These are phyloP conservation scores for Penicillium sp. DNA, from an alignment of 2,329 filamentous ascomycete genomes.

Conservation along the genomic window DNA sequence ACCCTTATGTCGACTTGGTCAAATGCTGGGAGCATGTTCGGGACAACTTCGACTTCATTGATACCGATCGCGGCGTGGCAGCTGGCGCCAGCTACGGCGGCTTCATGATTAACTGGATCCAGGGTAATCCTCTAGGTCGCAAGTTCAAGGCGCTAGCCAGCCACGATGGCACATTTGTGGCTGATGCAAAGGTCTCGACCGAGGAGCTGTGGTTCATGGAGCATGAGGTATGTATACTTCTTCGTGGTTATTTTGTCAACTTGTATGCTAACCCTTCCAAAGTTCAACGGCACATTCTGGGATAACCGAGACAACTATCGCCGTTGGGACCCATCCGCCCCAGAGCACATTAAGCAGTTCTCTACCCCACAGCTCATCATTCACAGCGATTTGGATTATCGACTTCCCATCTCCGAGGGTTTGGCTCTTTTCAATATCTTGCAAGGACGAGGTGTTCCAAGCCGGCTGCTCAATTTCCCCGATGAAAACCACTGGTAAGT, in stretches of 20 bases:
- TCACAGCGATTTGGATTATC: slow-evolving; percentile 81
- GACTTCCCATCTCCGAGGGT: slow-evolving; percentile 78
- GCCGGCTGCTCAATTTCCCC: slow-evolving; percentile 73
- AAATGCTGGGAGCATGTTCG: slow-evolving; percentile 71
- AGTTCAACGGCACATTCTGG: slow-evolving; percentile 52
- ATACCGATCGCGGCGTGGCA: slow-evolving; percentile 40
- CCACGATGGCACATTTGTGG: slow-evolving; percentile 80
- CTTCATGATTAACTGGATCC: slow-evolving; percentile 72
- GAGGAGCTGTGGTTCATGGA: slow-evolving; percentile 55
- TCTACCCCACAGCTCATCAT: slow-evolving; percentile 78
- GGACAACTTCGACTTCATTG: slow-evolving; percentile 37
- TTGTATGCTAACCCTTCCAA: not conserved
- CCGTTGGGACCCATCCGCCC: slow-evolving; percentile 63
- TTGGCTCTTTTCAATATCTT: slow-evolving; percentile 77
- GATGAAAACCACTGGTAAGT: slow-evolving; percentile 63
- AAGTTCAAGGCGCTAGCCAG: slow-evolving; percentile 85
- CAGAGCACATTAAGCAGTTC: slow-evolving; percentile 65
- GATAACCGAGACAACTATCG: slow-evolving; percentile 61
- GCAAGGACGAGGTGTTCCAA: slow-evolving; percentile 70
- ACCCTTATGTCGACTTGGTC: slow-evolving; percentile 77
- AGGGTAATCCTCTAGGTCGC: slow-evolving; percentile 77
- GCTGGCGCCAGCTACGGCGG: slow-evolving; percentile 44
- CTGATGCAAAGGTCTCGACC: slow-evolving; percentile 49
- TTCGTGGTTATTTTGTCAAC: not conserved
- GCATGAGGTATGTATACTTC: slow-evolving; percentile 37